These are phyloP conservation scores for Trichoderma polysporum DNA, from an alignment of 2,329 filamentous ascomycete genomes.

Conservation along the genomic window DNA sequence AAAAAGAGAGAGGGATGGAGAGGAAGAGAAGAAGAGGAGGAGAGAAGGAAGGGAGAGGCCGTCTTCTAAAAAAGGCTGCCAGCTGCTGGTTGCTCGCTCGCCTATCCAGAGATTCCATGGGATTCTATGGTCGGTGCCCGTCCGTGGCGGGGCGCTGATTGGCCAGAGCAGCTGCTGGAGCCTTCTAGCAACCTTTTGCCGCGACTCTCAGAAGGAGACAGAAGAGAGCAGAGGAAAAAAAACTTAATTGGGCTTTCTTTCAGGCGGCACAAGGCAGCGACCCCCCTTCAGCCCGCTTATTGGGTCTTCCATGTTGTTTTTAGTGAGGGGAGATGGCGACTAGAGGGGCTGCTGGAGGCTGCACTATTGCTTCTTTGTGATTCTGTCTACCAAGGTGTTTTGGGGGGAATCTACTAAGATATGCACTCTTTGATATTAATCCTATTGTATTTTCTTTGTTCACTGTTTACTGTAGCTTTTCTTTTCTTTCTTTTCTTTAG, in stretches of 20 bases:
- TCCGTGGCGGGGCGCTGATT: conserved; percentile 31
- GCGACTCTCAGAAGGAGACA: background rate
- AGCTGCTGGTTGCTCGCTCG: conserved; percentile 29
- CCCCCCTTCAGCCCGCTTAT: conserved; percentile 2
- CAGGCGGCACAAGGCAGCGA: conserved; percentile 16
- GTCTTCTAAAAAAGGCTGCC: conserved; percentile 40
- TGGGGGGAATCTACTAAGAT: too few relatives aligned
- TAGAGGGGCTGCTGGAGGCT: background rate
- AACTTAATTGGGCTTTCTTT: background rate
- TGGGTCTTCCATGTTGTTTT: background rate
- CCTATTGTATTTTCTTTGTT: background rate
- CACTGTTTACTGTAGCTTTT: background rate
- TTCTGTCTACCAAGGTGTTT: background rate
- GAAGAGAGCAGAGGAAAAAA: too few relatives aligned
- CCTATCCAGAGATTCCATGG: conserved; percentile 44
- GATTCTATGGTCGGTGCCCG: conserved; percentile 42
- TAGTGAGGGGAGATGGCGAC: background rate
- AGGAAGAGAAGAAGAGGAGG: conserved; percentile 28
- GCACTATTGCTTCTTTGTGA: background rate
- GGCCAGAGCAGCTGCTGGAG: conserved; percentile 27
- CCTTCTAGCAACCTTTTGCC: conserved; percentile 28
- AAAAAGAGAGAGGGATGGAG: conserved; percentile 25
- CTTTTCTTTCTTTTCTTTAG: background rate
- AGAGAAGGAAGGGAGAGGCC: conserved; percentile 27
- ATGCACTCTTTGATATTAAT: background rate